Base-by-base conservation (phyloP, 805 yeast genomes). In the Candida broadrunensis region DNA sequence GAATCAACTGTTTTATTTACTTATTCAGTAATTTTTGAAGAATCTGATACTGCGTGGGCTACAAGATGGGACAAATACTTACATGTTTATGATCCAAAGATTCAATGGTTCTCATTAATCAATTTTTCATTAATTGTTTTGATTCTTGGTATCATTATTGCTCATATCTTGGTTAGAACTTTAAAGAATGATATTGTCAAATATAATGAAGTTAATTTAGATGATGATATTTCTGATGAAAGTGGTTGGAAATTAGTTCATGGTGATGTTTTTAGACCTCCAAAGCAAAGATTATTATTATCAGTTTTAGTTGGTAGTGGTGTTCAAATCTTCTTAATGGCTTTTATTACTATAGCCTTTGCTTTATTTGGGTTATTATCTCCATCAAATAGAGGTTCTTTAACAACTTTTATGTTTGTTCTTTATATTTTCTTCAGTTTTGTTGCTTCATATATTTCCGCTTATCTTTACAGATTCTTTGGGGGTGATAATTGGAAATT, bases 1-100 rank as follows among this genome's bases (percentile, higher is more conserved):
- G 80, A 75, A 26, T 75, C 82, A 5, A 58, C 61, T 1, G 95
- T 91, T n/a, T 58, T 72, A 15, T 93, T 80, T 67, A 78, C 96
- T n/a, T 93, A 93, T 64, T 82, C 93, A 2, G 93, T 91, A 15
- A 67, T 60, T 26, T 93, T 91, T 73, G 60, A 66, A 16, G 77
- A 76, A 40, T 83, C 91, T 7, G 72, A 70, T 5, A 86, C 93
- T 2, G 79, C 81, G 3, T 93, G 98, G 98, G 98, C 97, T 25
- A 91, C 98, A 2, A 82, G 99, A 68, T 93, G 99, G 99, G 99
- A 93, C 63, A 88, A 88, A 63, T 93, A 93, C 60, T 72, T 93
- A 55, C 95, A 88, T 53, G 93, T 86, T 18, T 85, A 83, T 60
- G 96, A 88, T 58, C 95, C 97, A 42, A 84, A 85, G 58, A 86